Evolutionary conservation across 2,329 filamentous ascomycete species (phyloP).

Genomic region (Whalleya microplaca): DNA sequence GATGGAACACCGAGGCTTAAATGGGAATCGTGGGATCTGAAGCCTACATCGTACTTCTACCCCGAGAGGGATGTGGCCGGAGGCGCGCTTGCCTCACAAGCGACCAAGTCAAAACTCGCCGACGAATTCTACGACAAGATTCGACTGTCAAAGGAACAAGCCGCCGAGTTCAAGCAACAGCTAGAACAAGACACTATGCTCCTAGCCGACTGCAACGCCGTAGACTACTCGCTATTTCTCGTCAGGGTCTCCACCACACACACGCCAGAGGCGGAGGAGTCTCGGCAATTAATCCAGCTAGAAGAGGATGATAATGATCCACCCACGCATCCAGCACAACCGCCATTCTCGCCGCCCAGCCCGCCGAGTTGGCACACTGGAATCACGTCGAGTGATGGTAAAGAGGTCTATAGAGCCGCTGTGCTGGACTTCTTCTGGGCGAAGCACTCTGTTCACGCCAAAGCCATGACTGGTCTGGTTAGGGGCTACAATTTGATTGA

Average conservation of each 20-base stretch:
- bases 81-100: constrained; percentile 64
- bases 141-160: constrained; percentile 56
- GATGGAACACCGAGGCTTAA: constrained; percentile 37
- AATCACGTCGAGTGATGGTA: constrained; percentile 61
- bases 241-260: constrained; percentile 50
- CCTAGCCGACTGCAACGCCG: constrained; percentile 64
- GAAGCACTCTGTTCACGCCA: constrained; percentile 70
- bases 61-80: constrained; percentile 73
- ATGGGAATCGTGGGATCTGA: constrained; percentile 77
- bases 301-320: constrained; percentile 4
- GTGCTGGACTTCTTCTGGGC: constrained; percentile 81
- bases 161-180: constrained; percentile 56
- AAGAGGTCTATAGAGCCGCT: constrained; percentile 69
- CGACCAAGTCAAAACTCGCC: constrained; percentile 66
- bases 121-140: constrained; percentile 72
- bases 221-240: constrained; percentile 77
- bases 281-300: no score
- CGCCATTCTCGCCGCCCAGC: constrained; percentile 39
- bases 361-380: constrained; percentile 64
- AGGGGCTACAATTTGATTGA: constrained; percentile 66
- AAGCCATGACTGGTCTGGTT: constrained; percentile 67
- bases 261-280: constrained; percentile 22
- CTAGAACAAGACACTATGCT: constrained; percentile 67
- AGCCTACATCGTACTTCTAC: constrained; percentile 76
- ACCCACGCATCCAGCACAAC: constrained; percentile 32